These are phyloP conservation scores for Scheffersomyces coipomensis DNA, from an alignment of 805 yeast species.

Conservation along the genomic window DNA sequence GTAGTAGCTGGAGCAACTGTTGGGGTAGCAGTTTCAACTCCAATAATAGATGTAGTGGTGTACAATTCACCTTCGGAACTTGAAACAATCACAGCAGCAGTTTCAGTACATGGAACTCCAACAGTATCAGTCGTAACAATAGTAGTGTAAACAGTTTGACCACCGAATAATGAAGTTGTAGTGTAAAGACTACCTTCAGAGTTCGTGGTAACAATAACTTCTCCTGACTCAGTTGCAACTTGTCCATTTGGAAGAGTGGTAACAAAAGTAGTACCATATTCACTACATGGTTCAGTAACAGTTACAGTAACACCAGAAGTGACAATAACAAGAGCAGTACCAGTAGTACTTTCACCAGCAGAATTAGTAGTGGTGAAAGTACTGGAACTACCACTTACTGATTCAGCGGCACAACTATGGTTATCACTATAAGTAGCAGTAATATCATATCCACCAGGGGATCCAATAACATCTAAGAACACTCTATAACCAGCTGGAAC, in stretches of 20 bases:
- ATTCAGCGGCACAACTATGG: not conserved
- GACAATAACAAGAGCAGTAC: not conserved
- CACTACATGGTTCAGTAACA: not conserved
- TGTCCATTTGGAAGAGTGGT: not conserved
- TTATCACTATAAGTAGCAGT: not conserved
- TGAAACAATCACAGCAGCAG: too few relatives aligned
- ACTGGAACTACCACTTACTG: not conserved
- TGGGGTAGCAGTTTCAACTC: too few relatives aligned
- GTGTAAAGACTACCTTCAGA: not conserved
- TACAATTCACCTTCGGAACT: too few relatives aligned
- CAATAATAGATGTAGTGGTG: too few relatives aligned
- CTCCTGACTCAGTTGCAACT: not conserved
- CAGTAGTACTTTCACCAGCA: not conserved
- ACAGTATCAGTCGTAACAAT: too few relatives aligned
- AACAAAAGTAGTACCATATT: not conserved
- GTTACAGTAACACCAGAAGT: not conserved
- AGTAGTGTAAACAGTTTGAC: not conserved
- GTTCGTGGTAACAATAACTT: not conserved
- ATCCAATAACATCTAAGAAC: conserved; percentile 1
- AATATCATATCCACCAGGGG: not conserved
- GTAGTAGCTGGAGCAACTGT: too few relatives aligned
- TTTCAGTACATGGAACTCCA: too few relatives aligned
- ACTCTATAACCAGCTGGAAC: conserved; percentile 24
- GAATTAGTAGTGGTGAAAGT: too few relatives aligned
- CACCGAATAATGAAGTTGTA: too few relatives aligned